Evolutionary conservation across 2,329 filamentous ascomycete genomes (phyloP).

Genomic region (Pseudocercospora vitis): DNA sequence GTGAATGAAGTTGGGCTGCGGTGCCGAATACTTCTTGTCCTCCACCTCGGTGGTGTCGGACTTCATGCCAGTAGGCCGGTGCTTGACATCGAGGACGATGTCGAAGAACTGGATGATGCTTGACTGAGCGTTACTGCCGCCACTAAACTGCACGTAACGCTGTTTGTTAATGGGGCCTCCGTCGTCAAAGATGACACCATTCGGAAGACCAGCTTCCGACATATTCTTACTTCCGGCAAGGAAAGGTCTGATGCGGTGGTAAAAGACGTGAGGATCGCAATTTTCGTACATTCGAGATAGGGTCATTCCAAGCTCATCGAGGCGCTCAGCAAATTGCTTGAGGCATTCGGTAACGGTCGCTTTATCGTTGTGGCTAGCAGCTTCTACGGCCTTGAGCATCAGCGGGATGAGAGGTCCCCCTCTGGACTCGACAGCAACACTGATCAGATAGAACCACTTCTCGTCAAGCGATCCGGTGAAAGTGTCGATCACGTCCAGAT

Average conservation of each 20-base stretch:
- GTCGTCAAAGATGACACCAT: constrained; percentile 82
- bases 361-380: constrained; percentile 69
- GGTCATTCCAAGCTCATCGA: constrained; percentile 79
- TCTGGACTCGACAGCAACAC: constrained; percentile 90
- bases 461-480: constrained; percentile 95
- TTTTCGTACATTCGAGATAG: constrained; percentile 91
- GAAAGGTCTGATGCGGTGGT: constrained; percentile 92
- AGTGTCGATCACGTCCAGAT: constrained; percentile 82
- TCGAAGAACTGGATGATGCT: constrained; percentile 98
- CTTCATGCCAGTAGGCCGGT: constrained; percentile 81
- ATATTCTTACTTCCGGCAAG: constrained; percentile 97
- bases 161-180: constrained; percentile 54
- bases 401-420: constrained; percentile 83
- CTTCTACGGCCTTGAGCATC: constrained; percentile 83
- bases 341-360: constrained; percentile 73
- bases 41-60: constrained; percentile 43
- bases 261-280: constrained; percentile 93
- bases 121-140: constrained; percentile 95
- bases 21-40: constrained; percentile 44
- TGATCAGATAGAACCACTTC: constrained; percentile 98
- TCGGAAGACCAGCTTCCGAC: constrained; percentile 85
- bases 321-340: constrained; percentile 77
- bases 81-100: constrained; percentile 82
- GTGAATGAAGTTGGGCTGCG: constrained; percentile 77
- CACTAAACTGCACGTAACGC: constrained; percentile 79